Base-by-base conservation (phyloP, 2,329 filamentous ascomycete genomes). In the Neocucurbitaria cava region DNA sequence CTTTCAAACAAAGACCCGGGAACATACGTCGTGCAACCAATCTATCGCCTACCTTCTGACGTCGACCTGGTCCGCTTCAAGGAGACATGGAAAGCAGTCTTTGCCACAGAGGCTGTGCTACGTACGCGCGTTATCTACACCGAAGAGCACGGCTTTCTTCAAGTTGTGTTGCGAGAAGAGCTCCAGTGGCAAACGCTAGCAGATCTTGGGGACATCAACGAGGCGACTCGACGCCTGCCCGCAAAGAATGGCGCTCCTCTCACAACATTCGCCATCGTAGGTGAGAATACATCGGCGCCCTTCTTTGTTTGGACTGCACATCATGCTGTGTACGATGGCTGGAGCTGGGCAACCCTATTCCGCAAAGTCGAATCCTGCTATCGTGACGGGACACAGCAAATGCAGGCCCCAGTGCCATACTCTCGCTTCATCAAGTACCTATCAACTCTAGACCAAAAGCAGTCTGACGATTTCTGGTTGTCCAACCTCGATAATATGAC, bases 41-140 rank as follows among this genome's bases (percentile, higher is more conserved):
- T 78, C 0, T 81, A 80, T 60, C 71, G 72, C 17, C 49, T 74
- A 10, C 71, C 71, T 15, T n/a, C 58, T 3, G 54, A 67, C n/a
- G 64, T 65, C 9, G 61, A 74, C 43, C 35, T 72, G 6, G 28
- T 56, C 5, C 62, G 62, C 4, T 81, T 83, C 67, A 77, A 78
- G 52, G 52, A 70, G 10, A 76, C 81, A 1, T 84, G 81, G 80
- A 73, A 80, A 46, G 67, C 68, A 5, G 75, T 79, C 17, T 75
- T 81, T 15, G 64, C 73, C 3, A 70, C 76, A 24, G 71, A 80
- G 39, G 75, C 78, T 20, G 81, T 82, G 28, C 68, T 84, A 7
- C 75, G 82, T 18, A 83, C 81, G 21, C 76, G 81, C 4, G 65
- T 75, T 24, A 58, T 74, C 4, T 68, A 69, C 31, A 67, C 64